Percentiles rank a stretch among this genome's conserved stretches.
Evolutionary conservation across 2,329 filamentous ascomycete species (phyloP).

Genomic region (Ophioceras dolichostomum): DNA sequence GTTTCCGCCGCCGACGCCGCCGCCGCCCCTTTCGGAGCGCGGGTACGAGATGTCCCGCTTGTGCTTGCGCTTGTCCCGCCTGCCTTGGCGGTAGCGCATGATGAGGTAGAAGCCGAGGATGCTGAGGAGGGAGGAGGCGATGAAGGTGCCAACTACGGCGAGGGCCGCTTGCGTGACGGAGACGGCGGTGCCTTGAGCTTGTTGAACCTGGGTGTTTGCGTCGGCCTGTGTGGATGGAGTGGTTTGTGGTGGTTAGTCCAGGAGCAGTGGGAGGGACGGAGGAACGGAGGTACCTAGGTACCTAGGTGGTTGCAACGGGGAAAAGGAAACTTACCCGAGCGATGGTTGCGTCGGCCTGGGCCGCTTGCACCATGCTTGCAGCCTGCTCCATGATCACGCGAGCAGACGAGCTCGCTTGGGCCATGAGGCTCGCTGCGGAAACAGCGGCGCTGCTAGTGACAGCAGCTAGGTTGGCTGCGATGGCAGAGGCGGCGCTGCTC

Average conservation of each 20-base stretch:
- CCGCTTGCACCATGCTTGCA: slow-evolving; percentile 14
- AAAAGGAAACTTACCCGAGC: slow-evolving; percentile 17
- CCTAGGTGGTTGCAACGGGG: too few relatives aligned
- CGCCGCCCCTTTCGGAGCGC: slow-evolving; percentile 7
- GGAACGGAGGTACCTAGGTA: background rate
- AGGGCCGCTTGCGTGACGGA: slow-evolving; percentile 28
- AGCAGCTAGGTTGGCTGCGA: slow-evolving; percentile 14
- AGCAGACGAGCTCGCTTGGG: slow-evolving; percentile 13
- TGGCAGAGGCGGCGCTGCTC: slow-evolving; percentile 14
- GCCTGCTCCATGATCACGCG: slow-evolving; percentile 11
- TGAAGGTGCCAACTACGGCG: slow-evolving; percentile 27
- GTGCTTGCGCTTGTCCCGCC: slow-evolving; percentile 7
- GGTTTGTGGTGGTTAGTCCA: too few relatives aligned
- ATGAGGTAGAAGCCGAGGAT: slow-evolving; percentile 23
- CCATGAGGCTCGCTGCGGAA: slow-evolving; percentile 14
- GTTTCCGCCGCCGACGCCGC: slow-evolving; percentile 1
- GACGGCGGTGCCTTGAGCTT: slow-evolving; percentile 23
- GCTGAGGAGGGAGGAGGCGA: slow-evolving; percentile 27
- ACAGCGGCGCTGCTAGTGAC: slow-evolving; percentile 13
- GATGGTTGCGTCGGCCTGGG: slow-evolving; percentile 17
- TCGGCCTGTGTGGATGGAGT: slow-evolving; percentile 11
- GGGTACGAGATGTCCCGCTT: slow-evolving; percentile 11
- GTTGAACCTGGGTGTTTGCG: slow-evolving; percentile 16
- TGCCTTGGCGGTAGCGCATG: slow-evolving; percentile 14
- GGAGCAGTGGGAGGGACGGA: background rate